These are phyloP conservation scores for Suillus luteus DNA, from an alignment of 768 basidiomycete genomes.

Conservation along the genomic window DNA sequence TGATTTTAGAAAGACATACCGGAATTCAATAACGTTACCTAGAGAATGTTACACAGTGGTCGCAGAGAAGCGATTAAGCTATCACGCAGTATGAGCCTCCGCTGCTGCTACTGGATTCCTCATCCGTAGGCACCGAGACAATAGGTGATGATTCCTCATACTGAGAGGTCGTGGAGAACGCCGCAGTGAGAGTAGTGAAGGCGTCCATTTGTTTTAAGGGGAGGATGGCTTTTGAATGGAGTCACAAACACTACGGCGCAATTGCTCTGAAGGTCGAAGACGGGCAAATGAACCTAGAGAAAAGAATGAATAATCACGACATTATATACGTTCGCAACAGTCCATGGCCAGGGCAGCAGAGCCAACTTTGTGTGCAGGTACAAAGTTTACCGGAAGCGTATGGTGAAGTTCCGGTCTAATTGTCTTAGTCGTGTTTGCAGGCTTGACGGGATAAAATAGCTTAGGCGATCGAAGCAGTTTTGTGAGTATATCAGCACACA, in stretches of 20 bases:
- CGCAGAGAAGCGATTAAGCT: conserved; percentile 7
- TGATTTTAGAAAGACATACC: not conserved
- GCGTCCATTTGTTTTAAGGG: conserved; percentile 9
- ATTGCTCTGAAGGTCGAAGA: conserved; percentile 12
- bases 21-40: conserved; percentile 4
- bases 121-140: conserved; percentile 11
- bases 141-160: conserved; percentile 10
- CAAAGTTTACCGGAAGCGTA: conserved; percentile 6
- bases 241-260: not conserved
- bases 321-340: not conserved
- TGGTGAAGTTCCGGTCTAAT: not conserved
- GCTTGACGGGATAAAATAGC: not conserved
- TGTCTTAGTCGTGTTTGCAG: not conserved
- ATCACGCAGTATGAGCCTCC: conserved; percentile 13
- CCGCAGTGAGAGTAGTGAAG: conserved; percentile 9
- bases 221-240: conserved; percentile 2
- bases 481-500: not conserved
- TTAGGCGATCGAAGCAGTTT: not conserved
- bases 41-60: not conserved
- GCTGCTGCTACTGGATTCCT: conserved; percentile 10
- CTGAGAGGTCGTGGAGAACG: conserved; percentile 8
- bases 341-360: not conserved
- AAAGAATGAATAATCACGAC: not conserved
- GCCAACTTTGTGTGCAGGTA: not conserved
- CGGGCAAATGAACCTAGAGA: conserved; percentile 4